Conservation (phyloP, 257 asterid genomes). For the Nicotiana paniculata region DNA sequence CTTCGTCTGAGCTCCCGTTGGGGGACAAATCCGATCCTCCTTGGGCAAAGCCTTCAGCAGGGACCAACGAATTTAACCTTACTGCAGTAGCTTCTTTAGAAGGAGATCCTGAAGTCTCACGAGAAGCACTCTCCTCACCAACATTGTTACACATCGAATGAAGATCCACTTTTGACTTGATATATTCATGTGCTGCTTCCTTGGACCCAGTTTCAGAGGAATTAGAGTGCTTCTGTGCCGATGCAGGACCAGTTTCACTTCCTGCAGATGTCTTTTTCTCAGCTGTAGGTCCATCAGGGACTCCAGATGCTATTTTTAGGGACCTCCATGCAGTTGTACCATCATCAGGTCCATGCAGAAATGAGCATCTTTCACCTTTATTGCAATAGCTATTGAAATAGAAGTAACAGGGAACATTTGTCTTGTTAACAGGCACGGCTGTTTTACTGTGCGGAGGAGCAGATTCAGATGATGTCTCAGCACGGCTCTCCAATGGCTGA, state of each 20-base stretch:
- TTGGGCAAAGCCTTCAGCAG: slow-evolving; percentile 11
- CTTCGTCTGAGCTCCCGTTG: slow-evolving; percentile 21
- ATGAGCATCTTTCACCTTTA: slow-evolving; percentile 34
- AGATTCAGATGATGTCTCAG: slow-evolving; percentile 21
- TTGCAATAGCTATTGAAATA: slow-evolving; percentile 32
- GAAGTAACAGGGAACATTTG: slow-evolving; percentile 24
- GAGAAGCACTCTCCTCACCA: slow-evolving; percentile 12
- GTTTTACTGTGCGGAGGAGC: slow-evolving; percentile 12
- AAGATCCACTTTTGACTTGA: slow-evolving; percentile 6
- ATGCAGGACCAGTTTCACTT: slow-evolving; percentile 17
- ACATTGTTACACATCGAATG: not conserved
- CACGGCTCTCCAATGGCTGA: slow-evolving; percentile 29
- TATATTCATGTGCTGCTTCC: slow-evolving; percentile 1
- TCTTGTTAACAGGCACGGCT: slow-evolving; percentile 21
- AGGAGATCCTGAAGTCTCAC: slow-evolving; percentile 15
- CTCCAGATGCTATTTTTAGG: slow-evolving; percentile 16
- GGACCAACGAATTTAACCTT: slow-evolving; percentile 14
- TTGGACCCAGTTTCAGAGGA: slow-evolving; percentile 8
- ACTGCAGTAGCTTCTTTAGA: slow-evolving; percentile 22
- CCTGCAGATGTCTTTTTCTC: slow-evolving; percentile 24
- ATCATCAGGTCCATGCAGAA: slow-evolving; percentile 29
- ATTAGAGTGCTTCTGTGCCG: not conserved
- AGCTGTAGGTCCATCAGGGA: slow-evolving; percentile 7
- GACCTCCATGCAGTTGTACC: slow-evolving; percentile 5
- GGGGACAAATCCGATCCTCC: slow-evolving; percentile 13